These are phyloP conservation scores for Ampelomyces quisqualis DNA, from an alignment of 2,329 filamentous ascomycete genomes.

Conservation along the genomic window DNA sequence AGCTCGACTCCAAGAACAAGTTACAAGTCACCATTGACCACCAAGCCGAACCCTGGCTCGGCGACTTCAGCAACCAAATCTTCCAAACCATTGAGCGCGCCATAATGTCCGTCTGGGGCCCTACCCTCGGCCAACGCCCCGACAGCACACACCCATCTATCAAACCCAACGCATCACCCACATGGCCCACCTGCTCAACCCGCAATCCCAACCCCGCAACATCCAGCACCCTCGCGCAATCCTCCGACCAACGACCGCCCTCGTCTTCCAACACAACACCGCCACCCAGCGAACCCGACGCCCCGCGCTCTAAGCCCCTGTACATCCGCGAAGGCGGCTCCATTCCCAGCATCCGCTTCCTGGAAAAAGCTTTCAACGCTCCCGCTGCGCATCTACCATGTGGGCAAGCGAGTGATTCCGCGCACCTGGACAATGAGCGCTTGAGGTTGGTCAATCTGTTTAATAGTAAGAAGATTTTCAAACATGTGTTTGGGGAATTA, in stretches of 20 bases:
- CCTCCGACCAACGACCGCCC: constrained; percentile 16
- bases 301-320: constrained; percentile 61
- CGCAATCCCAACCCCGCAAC: constrained; percentile 48
- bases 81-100: constrained; percentile 86
- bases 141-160: constrained; percentile 9
- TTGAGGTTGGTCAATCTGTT: constrained; percentile 82
- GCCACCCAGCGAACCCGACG: neutral
- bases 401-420: constrained; percentile 89
- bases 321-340: constrained; percentile 96
- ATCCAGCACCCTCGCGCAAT: constrained; percentile 53
- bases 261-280: constrained; percentile 7
- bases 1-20: constrained; percentile 76
- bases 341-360: constrained; percentile 88
- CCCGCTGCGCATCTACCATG: constrained; percentile 91
- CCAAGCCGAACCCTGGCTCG: constrained; percentile 93
- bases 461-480: constrained; percentile 90
- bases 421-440: constrained; percentile 95
- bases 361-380: constrained; percentile 91
- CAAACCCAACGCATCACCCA: constrained; percentile 17
- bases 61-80: constrained; percentile 85
- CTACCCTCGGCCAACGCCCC: constrained; percentile 46
- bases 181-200: constrained; percentile 8
- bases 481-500: constrained; percentile 74
- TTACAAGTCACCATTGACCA: constrained; percentile 85
- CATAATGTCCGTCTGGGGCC: constrained; percentile 80